Percentiles rank a stretch among this genome's conserved stretches.
phyloP scores from a whole-genome alignment of 306 rosid species.

The Pyrus betulifolia region DNA sequence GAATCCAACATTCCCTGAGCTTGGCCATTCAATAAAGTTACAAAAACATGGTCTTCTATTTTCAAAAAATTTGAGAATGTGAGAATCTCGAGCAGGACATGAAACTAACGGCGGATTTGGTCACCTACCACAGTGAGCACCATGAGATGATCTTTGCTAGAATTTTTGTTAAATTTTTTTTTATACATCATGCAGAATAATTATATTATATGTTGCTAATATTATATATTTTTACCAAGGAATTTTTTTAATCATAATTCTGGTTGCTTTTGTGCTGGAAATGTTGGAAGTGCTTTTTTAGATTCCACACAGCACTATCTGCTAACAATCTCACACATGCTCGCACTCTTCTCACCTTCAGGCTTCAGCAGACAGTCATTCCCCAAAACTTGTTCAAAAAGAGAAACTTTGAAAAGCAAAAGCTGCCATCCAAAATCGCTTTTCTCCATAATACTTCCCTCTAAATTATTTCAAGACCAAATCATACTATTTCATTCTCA shows the following conservation, averaged over 20 bases:
- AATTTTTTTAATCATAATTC: not conserved
- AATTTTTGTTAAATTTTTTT: not conserved
- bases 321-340: constrained; percentile 24
- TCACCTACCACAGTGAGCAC: constrained; percentile 54
- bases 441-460: constrained; percentile 31
- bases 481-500: not conserved
- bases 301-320: constrained; percentile 47
- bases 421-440: constrained; percentile 42
- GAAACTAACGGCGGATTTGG: constrained; percentile 58
- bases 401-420: constrained; percentile 66
- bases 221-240: not conserved
- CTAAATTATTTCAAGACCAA: not conserved
- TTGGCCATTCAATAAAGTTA: constrained; percentile 58
- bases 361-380: constrained; percentile 52
- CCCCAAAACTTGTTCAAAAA: constrained; percentile 50
- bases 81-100: constrained; percentile 69
- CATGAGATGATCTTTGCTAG: constrained; percentile 26
- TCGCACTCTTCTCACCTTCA: constrained; percentile 24
- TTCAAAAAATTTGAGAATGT: constrained; percentile 48
- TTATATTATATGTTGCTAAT: not conserved
- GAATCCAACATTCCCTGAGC: constrained; percentile 66
- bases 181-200: not conserved
- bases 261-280: constrained; percentile 49
- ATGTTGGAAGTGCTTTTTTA: constrained; percentile 43
- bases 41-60: constrained; percentile 14